Evolutionary conservation across 305 asterid genomes (phyloP).

Genomic region (Fraxinus platypoda): DNA sequence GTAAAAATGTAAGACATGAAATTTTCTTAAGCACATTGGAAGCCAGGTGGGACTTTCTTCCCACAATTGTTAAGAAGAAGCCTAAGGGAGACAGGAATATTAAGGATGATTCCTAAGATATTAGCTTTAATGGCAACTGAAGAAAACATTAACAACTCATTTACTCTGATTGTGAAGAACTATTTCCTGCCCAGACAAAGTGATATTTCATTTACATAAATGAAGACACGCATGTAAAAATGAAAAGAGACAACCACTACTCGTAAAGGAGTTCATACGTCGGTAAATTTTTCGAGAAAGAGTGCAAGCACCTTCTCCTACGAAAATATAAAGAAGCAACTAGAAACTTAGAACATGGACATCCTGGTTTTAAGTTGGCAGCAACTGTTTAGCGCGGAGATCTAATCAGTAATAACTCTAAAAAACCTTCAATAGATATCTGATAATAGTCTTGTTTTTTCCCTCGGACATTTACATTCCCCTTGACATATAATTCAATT

Average conservation of each 20-base stretch:
- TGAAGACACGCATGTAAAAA: neutral
- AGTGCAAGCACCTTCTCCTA: neutral
- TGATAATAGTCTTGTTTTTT: neutral
- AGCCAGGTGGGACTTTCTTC: neutral
- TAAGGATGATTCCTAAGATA: neutral
- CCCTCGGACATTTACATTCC: neutral
- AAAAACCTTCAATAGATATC: neutral
- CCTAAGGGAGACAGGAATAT: neutral
- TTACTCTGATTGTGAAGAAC: neutral
- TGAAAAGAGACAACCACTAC: neutral
- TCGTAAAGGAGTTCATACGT: neutral
- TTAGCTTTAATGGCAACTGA: no score
- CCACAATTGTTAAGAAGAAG: neutral
- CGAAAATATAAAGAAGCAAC: neutral
- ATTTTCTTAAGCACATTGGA: neutral
- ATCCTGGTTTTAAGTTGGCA: neutral
- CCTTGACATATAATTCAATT: no score
- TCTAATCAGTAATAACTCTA: neutral
- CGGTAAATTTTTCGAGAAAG: neutral
- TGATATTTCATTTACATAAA: neutral
- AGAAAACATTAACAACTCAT: neutral
- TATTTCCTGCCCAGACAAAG: neutral
- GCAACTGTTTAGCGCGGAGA: neutral
- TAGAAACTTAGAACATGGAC: neutral
- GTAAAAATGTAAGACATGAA: neutral